A percentile compares a stretch with the other conserved stretches of the same genome.
Evolutionary conservation across 2,329 filamentous ascomycete species (phyloP).

Genomic region (Ilyonectria destructans): DNA sequence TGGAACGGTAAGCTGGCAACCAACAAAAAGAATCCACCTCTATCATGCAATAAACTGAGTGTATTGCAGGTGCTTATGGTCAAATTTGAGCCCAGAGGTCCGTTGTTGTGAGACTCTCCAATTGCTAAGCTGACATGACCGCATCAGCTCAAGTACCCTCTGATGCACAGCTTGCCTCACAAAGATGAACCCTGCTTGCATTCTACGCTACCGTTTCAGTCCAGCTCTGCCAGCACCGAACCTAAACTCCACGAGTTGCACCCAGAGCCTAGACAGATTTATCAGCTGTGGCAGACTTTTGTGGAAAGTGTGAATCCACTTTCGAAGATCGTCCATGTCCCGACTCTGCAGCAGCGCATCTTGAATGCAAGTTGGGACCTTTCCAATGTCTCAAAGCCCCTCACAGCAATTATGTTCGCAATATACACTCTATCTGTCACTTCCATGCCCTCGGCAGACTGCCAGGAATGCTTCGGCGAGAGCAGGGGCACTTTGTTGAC

Average conservation of each 20-base stretch:
- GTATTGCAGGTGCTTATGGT: slow-evolving; percentile 40
- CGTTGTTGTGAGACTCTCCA: background rate
- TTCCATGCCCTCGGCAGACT: slow-evolving; percentile 38
- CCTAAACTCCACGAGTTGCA: slow-evolving; percentile 36
- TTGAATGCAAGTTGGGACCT: slow-evolving; percentile 51
- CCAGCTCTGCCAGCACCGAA: slow-evolving; percentile 2
- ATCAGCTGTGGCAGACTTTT: slow-evolving; percentile 53
- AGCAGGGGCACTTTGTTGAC: slow-evolving; percentile 33
- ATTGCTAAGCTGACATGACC: background rate
- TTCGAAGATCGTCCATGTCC: slow-evolving; percentile 52
- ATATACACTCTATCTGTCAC: slow-evolving; percentile 50
- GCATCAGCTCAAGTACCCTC: slow-evolving; percentile 46
- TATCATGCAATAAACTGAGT: background rate
- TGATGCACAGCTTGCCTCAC: slow-evolving; percentile 35
- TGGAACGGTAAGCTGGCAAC: slow-evolving; percentile 21
- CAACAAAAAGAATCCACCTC: too few species aligned
- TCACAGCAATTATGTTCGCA: slow-evolving; percentile 49
- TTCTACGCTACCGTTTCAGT: slow-evolving; percentile 29
- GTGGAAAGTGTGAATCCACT: slow-evolving; percentile 54
- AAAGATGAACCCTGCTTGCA: slow-evolving; percentile 43
- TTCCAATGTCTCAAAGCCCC: slow-evolving; percentile 27
- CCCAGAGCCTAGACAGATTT: slow-evolving; percentile 52
- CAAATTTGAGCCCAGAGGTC: slow-evolving; percentile 39
- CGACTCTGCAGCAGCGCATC: slow-evolving; percentile 52
- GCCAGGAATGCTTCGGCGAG: slow-evolving; percentile 35